Evolutionary conservation across 2,329 filamentous ascomycete species (phyloP), one percentile per base, ranked within the genome.

Genomic region (Fusarium haematococcum): DNA sequence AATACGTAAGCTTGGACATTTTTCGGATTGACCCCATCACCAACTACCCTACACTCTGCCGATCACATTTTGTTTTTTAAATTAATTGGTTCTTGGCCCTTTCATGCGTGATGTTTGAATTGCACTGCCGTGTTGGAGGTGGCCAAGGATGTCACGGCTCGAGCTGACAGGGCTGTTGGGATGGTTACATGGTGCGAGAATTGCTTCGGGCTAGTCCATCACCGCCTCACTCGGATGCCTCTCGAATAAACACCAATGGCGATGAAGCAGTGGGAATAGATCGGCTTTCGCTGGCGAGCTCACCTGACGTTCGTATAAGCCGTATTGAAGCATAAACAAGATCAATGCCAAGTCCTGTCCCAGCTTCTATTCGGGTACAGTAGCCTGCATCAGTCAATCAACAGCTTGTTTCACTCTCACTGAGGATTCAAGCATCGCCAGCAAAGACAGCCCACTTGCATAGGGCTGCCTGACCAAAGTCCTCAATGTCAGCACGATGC

Each of bases 1-100:
- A 72, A 77, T 66, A 76, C 75, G 75, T 77, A 69, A 77, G 75
- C 73, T 68, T 63, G 63, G 71, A 63, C 43, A 48, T 45, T 25
- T 45, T 45, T 23, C 7, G 11, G n/a, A 61, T 74, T 69, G 71
- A 43, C 63, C 71, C 63, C 63, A 74, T 69, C 68, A 62, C 58
- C 71, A 75, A 33, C 27, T 74, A 73, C 63, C 68, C 60, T 67
- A 37, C 50, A 62, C 56, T 18, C 9, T 50, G 65, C 58, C 68
- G 63, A 70, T 73, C 69, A 14, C 11, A 9, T 33, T 20, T 50
- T 14, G 8, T 14, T 48, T 48, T 25, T 48, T 16, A 32, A 32
- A 54, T 54, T 54, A 54, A 54, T 32, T 54, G 48, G 48, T 54
- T 54, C 48, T 20, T 32, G 48, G 18, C 23, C 48, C 6, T 52